Evolutionary conservation across 164 flowering plant species (phyloP).

Genomic region (Chimonanthus salicifolius): DNA sequence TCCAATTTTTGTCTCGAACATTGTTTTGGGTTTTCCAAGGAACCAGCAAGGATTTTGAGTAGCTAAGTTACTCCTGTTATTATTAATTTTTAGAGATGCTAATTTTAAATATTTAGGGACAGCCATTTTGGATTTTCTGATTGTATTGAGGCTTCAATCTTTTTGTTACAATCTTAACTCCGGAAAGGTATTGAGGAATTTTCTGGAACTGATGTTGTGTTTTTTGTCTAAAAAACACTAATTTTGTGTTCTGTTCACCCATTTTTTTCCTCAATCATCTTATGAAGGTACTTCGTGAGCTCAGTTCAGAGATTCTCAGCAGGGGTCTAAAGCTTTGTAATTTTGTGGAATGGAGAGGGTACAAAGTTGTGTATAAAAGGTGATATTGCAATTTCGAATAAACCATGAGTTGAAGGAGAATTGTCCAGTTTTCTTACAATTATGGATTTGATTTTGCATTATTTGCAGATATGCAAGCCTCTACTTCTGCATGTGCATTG

Average conservation of each 20-base stretch:
- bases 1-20: not conserved
- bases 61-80: too few relatives aligned
- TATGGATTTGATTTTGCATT: not conserved
- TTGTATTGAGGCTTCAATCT: not conserved
- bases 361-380: conserved; percentile 92
- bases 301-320: conserved; percentile 75
- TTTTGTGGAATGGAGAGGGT: conserved; percentile 93
- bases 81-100: not conserved
- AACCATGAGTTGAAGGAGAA: not conserved
- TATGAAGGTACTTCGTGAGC: conserved; percentile 77
- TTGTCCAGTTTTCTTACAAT: not conserved
- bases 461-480: conserved; percentile 74
- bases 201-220: not conserved
- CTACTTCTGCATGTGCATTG: conserved; percentile 94
- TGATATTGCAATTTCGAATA: conserved; percentile 12
- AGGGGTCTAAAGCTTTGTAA: conserved; percentile 92
- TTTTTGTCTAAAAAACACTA: not conserved
- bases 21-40: not conserved
- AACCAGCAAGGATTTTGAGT: too few relatives aligned
- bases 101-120: not conserved
- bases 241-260: not conserved
- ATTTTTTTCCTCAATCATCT: not conserved
- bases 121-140: not conserved
- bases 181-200: not conserved
- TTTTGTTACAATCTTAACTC: too few relatives aligned